Conservation (phyloP, 108 stramenopile species). For the Nitzschia sp. region DNA sequence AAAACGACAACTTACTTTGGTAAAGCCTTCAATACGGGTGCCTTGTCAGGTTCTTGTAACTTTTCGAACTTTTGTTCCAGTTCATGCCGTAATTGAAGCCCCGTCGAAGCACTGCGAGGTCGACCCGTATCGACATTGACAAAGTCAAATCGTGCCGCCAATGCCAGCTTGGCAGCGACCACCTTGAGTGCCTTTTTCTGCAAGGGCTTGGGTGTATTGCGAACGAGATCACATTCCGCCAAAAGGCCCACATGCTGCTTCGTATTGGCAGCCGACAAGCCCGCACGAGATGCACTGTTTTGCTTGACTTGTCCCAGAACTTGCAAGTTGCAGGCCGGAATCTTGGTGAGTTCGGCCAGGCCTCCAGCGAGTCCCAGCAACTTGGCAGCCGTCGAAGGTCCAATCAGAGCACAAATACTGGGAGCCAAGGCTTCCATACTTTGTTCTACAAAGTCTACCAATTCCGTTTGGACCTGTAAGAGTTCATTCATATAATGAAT, state of each 20-base stretch:
- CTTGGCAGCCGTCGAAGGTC: slow-evolving; percentile 80
- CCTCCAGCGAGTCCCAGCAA: slow-evolving; percentile 93
- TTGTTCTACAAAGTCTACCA: slow-evolving; percentile 75
- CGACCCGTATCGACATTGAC: slow-evolving; percentile 76
- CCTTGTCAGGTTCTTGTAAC: slow-evolving; percentile 93
- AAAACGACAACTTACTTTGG: slow-evolving; percentile 81
- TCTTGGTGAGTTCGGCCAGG: slow-evolving; percentile 79
- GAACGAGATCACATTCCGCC: slow-evolving; percentile 82
- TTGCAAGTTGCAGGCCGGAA: slow-evolving; percentile 86
- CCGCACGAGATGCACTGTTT: slow-evolving; percentile 49
- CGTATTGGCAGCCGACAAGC: slow-evolving; percentile 30
- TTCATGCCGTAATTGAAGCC: slow-evolving; percentile 60
- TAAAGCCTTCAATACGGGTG: slow-evolving; percentile 88
- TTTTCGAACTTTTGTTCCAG: slow-evolving; percentile 84
- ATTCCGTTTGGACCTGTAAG: slow-evolving; percentile 40
- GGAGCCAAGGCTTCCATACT: slow-evolving; percentile 75
- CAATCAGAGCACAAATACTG: slow-evolving; percentile 77
- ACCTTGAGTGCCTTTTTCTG: slow-evolving; percentile 86
- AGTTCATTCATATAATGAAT: slow-evolving; percentile 68
- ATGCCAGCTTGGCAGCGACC: slow-evolving; percentile 84
- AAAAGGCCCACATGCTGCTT: slow-evolving; percentile 84
- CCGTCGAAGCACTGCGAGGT: slow-evolving; percentile 43
- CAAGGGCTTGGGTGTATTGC: slow-evolving; percentile 60
- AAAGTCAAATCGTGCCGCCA: slow-evolving; percentile 78
- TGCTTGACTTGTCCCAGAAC: slow-evolving; percentile 65